Conservation (phyloP, 2,329 filamentous ascomycete genomes). For the Fusarium succisae region DNA sequence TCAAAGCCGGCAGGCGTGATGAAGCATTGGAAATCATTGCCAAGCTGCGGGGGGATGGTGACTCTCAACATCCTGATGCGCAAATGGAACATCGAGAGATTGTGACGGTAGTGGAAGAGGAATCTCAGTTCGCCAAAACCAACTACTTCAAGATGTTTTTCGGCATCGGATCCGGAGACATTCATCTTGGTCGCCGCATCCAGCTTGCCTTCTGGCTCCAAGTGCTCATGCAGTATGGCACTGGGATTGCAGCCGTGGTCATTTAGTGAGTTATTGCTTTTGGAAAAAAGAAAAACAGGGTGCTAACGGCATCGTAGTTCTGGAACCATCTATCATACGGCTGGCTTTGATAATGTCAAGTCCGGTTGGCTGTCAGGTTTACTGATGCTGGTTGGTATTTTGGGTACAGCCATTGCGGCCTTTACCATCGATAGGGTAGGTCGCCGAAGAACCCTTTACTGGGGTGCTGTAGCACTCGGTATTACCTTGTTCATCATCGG, state of each 20-base stretch:
- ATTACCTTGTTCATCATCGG: slow-evolving; percentile 46
- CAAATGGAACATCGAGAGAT: slow-evolving; percentile 49
- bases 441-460: slow-evolving; percentile 48
- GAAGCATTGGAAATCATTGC: slow-evolving; percentile 6
- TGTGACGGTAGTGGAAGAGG: slow-evolving; percentile 49
- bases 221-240: slow-evolving; percentile 48
- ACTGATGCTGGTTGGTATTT: slow-evolving; percentile 59
- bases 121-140: slow-evolving; percentile 48
- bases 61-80: not conserved
- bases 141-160: slow-evolving; percentile 53
- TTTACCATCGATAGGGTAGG: slow-evolving; percentile 52
- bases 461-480: slow-evolving; percentile 45
- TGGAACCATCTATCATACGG: slow-evolving; percentile 8
- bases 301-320: not conserved
- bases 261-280: slow-evolving; percentile 1
- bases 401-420: slow-evolving; percentile 60
- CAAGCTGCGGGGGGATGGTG: not conserved
- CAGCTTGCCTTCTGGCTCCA: slow-evolving; percentile 53
- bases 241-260: slow-evolving; percentile 19
- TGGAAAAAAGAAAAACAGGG: too few species aligned
- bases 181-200: slow-evolving; percentile 51
- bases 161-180: slow-evolving; percentile 47
- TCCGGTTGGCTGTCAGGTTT: slow-evolving; percentile 55
- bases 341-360: not conserved
- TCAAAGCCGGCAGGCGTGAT: slow-evolving; percentile 1